These are phyloP conservation scores for Globisporangium canariense DNA, from an alignment of 352 stramenopile species.

Conservation along the genomic window DNA sequence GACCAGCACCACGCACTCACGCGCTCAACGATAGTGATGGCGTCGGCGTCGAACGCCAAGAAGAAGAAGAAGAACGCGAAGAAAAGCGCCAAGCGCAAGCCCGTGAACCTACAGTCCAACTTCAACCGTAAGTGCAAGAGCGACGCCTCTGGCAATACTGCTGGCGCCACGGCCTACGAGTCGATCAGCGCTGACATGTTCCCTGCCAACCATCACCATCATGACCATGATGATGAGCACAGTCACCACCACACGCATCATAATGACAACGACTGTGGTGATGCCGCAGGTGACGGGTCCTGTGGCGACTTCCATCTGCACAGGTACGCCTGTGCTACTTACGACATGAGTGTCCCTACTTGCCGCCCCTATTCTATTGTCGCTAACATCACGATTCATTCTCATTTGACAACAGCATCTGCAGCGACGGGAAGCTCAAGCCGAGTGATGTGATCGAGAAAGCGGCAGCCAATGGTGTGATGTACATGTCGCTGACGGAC, in stretches of 20 bases:
- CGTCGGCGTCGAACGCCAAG: slow-evolving; percentile 37
- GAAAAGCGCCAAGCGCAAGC: slow-evolving; percentile 71
- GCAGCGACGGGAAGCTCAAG: slow-evolving; percentile 79
- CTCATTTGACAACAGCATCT: slow-evolving; percentile 38
- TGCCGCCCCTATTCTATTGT: not conserved
- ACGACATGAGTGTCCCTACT: not conserved
- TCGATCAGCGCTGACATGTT: slow-evolving; percentile 72
- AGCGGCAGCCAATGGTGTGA: slow-evolving; percentile 71
- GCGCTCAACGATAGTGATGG: slow-evolving; percentile 42
- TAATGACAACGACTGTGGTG: slow-evolving; percentile 31
- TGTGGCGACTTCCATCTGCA: slow-evolving; percentile 83
- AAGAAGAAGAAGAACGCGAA: slow-evolving; percentile 70
- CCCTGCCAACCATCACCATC: slow-evolving; percentile 44
- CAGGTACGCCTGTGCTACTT: slow-evolving; percentile 38
- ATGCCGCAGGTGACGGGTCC: slow-evolving; percentile 52
- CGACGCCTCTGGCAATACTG: not conserved
- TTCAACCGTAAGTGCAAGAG: slow-evolving; percentile 80
- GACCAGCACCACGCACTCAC: too few relatives aligned
- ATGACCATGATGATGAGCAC: slow-evolving; percentile 19
- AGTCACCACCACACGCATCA: not conserved
- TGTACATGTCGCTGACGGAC: slow-evolving; percentile 82
- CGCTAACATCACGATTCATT: not conserved
- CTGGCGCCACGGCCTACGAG: slow-evolving; percentile 19
- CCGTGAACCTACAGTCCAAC: slow-evolving; percentile 81
- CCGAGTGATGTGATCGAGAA: slow-evolving; percentile 73